Evolutionary conservation across 192 early-diverging fungal species (phyloP).

Genomic region (Coemansia reversa): DNA sequence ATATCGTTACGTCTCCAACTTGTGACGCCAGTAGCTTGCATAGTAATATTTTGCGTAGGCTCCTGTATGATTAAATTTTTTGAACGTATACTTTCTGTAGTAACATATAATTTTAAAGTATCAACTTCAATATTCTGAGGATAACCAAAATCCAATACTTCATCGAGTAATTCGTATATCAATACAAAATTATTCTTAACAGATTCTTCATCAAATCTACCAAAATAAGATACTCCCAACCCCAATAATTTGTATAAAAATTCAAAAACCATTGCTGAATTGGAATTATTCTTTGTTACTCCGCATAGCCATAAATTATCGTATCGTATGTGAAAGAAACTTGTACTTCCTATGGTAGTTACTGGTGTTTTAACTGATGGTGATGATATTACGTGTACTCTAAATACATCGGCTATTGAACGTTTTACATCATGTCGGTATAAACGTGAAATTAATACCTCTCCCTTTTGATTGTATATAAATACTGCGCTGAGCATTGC

Average conservation of each 20-base stretch:
- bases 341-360: slow-evolving; percentile 82
- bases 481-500: slow-evolving; percentile 92
- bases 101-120: slow-evolving; percentile 83
- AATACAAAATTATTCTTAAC: slow-evolving; percentile 87
- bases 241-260: slow-evolving; percentile 71
- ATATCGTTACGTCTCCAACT: slow-evolving; percentile 93
- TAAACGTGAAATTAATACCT: slow-evolving; percentile 93
- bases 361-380: slow-evolving; percentile 81
- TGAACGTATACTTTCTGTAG: slow-evolving; percentile 81
- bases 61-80: slow-evolving; percentile 51
- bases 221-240: slow-evolving; percentile 77
- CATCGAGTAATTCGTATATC: slow-evolving; percentile 84
- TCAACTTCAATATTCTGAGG: slow-evolving; percentile 84
- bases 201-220: slow-evolving; percentile 77
- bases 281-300: slow-evolving; percentile 74
- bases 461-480: slow-evolving; percentile 98
- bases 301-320: slow-evolving; percentile 94
- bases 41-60: slow-evolving; percentile 78
- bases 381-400: slow-evolving; percentile 94
- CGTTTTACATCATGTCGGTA: slow-evolving; percentile 98
- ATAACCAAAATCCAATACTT: slow-evolving; percentile 85
- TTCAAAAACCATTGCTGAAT: slow-evolving; percentile 80
- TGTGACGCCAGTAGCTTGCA: slow-evolving; percentile 94
- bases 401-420: slow-evolving; percentile 92
- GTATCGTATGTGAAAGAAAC: slow-evolving; percentile 95